Evolutionary conservation across 106 monocot genomes (phyloP).

Genomic region (Dendrobium officinale): DNA sequence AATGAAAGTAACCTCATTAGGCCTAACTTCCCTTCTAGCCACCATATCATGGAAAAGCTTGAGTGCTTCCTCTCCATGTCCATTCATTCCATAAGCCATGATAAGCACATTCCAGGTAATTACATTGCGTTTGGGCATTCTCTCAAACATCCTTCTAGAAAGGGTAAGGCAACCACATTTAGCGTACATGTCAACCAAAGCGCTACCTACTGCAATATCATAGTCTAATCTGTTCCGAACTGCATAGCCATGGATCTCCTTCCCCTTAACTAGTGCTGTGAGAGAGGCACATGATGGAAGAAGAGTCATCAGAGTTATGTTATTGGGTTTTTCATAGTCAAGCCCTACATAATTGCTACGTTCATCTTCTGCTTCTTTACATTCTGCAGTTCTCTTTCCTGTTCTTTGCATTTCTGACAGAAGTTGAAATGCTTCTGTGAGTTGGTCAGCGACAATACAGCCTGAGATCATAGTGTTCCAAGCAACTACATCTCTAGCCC

Average conservation of each 20-base stretch:
- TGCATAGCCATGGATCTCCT: conserved; percentile 84
- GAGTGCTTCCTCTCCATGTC: conserved; percentile 56
- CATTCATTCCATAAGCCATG: conserved; percentile 93
- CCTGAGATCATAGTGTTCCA: conserved; percentile 92
- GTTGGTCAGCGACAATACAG: conserved; percentile 26
- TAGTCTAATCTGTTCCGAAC: conserved; percentile 32
- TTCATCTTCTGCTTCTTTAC: neutral
- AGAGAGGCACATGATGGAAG: conserved; percentile 74
- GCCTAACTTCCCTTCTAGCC: conserved; percentile 33
- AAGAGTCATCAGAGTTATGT: conserved; percentile 69
- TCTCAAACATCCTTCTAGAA: conserved; percentile 49
- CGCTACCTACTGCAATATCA: conserved; percentile 76
- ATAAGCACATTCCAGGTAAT: conserved; percentile 87
- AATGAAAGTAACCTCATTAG: conserved; percentile 73
- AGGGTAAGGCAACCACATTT: conserved; percentile 62
- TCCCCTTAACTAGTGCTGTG: conserved; percentile 62
- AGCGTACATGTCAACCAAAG: conserved; percentile 84
- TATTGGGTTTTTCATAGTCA: conserved; percentile 39
- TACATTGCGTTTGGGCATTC: conserved; percentile 55
- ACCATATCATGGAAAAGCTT: conserved; percentile 53
- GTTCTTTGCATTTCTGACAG: conserved; percentile 52
- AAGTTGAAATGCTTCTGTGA: conserved; percentile 45
- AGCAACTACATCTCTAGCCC: conserved; percentile 57
- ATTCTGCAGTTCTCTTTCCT: conserved; percentile 1
- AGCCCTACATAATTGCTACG: too few species aligned